A percentile compares a stretch with the other conserved stretches of the same genome.
phyloP scores from a whole-genome alignment of 164 flowering plant species.

The Buxus sempervirens region DNA sequence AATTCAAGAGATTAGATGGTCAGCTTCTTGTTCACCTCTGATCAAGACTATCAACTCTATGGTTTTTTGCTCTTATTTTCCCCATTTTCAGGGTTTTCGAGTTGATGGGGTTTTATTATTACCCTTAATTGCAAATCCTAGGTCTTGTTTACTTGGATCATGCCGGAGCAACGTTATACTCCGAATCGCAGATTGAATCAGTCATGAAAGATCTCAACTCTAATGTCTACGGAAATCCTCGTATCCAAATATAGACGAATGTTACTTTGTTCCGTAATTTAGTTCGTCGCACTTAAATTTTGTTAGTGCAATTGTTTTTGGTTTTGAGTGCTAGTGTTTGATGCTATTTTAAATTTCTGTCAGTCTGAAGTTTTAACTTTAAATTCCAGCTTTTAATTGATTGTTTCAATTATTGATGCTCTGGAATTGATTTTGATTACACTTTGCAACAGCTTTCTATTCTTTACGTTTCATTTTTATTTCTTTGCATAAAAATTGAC shows the following conservation, averaged over 20 bases:
- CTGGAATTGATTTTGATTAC: too few relatives aligned
- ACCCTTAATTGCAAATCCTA: constrained; percentile 5
- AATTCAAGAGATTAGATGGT: constrained; percentile 79
- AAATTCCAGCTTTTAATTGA: too few relatives aligned
- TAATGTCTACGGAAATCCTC: constrained; percentile 88
- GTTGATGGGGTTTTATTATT: neutral
- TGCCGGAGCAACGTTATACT: constrained; percentile 89
- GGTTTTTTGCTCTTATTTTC: neutral
- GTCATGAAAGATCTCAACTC: constrained; percentile 57
- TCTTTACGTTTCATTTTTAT: too few relatives aligned
- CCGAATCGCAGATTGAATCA: constrained; percentile 85
- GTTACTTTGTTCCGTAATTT: neutral
- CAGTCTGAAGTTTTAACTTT: too few relatives aligned
- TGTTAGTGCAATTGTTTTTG: too few relatives aligned
- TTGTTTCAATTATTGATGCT: too few relatives aligned
- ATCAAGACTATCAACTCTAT: neutral
- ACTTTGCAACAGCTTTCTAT: too few relatives aligned
- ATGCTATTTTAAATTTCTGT: too few relatives aligned
- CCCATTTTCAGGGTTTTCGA: neutral
- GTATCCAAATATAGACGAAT: constrained; percentile 48
- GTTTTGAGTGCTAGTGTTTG: too few relatives aligned
- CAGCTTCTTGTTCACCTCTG: neutral
- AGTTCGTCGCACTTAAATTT: too few relatives aligned
- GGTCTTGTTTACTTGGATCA: constrained; percentile 88
- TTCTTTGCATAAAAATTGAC: too few relatives aligned